Evolutionary conservation across 2,329 filamentous ascomycete genomes (phyloP), one percentile per base, ranked within the genome.

Genomic region (Penicillium sp.): DNA sequence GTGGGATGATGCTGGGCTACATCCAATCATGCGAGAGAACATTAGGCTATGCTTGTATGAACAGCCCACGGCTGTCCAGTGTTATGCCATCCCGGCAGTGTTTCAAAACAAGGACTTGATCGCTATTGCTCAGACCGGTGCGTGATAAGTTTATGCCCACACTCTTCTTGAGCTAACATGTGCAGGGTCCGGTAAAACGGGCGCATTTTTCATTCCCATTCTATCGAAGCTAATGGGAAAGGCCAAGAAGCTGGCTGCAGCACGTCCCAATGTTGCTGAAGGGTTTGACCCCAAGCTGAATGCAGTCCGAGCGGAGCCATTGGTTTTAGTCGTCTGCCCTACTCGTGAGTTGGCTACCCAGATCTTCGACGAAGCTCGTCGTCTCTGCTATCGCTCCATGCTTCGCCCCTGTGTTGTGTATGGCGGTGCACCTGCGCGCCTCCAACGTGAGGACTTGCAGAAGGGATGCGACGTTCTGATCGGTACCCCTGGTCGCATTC

Each of bases 191-290:
- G 93, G 93, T 36, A 98, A 98, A 74, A 98, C 93, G 0, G 91
- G 86, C 0, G 90, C 93, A 0, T 98, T 93, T 59, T 69, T 98
- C 4, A 80, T 96, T 39, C 93, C 93, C 0, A 86, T 94, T 44
- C 59, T 97, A 36, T 94, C 89, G 45, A 85, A 86, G 63, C 71
- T 98, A 15, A 96, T 97, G 88, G 93, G 93, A 17, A 97, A 97
- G 70, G 88, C 86, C 4, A 93, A 89, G 70, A 90, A 89, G 68
- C 71, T 96, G 5, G 83, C 84, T 1, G 90, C 87, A 4, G 76
- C 81, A 30, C 59, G 90, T 4, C 88, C 90, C 0, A 81, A 84
- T 47, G 73, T 67, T 4, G 53, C 79, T 0, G 63, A 65, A 1
- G 74, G 69, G 0, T 84, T 81, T 56, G 68, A 78, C 8, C 65